phyloP scores from a whole-genome alignment of 331 rosid genomes.

The Erythrophleum ivorense region DNA sequence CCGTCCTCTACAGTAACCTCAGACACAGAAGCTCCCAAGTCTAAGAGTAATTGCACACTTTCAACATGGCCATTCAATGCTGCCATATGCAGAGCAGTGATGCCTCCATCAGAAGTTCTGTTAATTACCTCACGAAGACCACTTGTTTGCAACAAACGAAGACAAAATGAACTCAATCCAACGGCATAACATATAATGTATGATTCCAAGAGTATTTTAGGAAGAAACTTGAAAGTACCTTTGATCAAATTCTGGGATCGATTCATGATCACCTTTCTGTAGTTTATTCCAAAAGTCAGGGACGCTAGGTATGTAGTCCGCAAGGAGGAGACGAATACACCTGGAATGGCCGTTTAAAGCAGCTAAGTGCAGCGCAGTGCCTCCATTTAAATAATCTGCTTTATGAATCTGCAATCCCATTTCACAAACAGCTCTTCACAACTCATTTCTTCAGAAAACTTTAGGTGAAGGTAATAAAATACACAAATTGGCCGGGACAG shows the following conservation, averaged over 20 bases:
- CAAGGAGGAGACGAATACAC: slow-evolving; percentile 81
- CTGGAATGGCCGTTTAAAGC: slow-evolving; percentile 94
- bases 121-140: slow-evolving; percentile 68
- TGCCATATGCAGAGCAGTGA: slow-evolving; percentile 97
- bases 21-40: slow-evolving; percentile 87
- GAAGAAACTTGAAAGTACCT: slow-evolving; percentile 54
- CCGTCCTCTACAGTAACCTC: slow-evolving; percentile 87
- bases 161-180: slow-evolving; percentile 39
- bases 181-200: slow-evolving; percentile 23
- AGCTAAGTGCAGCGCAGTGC: slow-evolving; percentile 95
- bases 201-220: slow-evolving; percentile 34
- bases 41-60: slow-evolving; percentile 82
- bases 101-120: slow-evolving; percentile 92
- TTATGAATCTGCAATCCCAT: slow-evolving; percentile 72
- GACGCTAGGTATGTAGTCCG: slow-evolving; percentile 83
- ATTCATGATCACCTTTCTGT: slow-evolving; percentile 49
- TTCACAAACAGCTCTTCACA: slow-evolving; percentile 39
- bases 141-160: slow-evolving; percentile 50
- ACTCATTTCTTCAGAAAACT: slow-evolving; percentile 11
- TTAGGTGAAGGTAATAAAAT: slow-evolving; percentile 8
- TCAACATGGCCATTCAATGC: slow-evolving; percentile 90
- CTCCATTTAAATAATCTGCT: slow-evolving; percentile 94
- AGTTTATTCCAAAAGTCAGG: slow-evolving; percentile 67
- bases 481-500: slow-evolving; percentile 18
- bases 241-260: slow-evolving; percentile 63